phyloP scores from a whole-genome alignment of 2,329 filamentous ascomycete genomes.

The Neofusicoccum ribis region DNA sequence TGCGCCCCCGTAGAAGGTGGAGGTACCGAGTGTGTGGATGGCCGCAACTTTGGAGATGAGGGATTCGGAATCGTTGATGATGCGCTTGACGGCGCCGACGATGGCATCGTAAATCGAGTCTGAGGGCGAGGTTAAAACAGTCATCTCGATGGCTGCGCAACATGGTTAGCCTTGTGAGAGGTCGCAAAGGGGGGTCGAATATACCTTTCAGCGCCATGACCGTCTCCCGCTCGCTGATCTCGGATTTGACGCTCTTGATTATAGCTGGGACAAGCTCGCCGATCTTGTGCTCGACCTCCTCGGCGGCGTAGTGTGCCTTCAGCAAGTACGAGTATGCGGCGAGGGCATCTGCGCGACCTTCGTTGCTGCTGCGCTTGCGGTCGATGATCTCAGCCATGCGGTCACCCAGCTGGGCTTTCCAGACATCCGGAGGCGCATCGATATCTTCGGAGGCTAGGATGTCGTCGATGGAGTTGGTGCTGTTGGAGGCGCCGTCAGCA shows the following conservation, averaged over 20 bases:
- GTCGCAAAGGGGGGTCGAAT: neutral
- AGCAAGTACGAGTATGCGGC: constrained; percentile 64
- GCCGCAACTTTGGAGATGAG: constrained; percentile 66
- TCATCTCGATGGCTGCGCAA: constrained; percentile 62
- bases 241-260: constrained; percentile 68
- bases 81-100: constrained; percentile 58
- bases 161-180: neutral
- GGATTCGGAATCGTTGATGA: constrained; percentile 67
- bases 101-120: constrained; percentile 67
- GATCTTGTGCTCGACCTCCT: constrained; percentile 60
- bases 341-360: constrained; percentile 67
- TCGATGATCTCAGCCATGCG: constrained; percentile 72
- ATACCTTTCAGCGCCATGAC: constrained; percentile 65
- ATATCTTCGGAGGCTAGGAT: constrained; percentile 57
- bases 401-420: constrained; percentile 63
- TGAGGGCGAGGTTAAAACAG: constrained; percentile 66
- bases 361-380: constrained; percentile 74
- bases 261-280: constrained; percentile 66
- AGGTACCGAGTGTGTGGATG: constrained; percentile 72
- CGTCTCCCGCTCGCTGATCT: constrained; percentile 68
- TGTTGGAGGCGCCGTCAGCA: constrained; percentile 29
- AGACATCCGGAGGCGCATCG: constrained; percentile 51
- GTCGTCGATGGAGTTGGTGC: constrained; percentile 68
- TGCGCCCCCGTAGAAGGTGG: constrained; percentile 74
- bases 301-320: constrained; percentile 66